These are phyloP conservation scores for Colletotrichum navitas DNA, from an alignment of 2,329 filamentous ascomycete species.

Conservation along the genomic window DNA sequence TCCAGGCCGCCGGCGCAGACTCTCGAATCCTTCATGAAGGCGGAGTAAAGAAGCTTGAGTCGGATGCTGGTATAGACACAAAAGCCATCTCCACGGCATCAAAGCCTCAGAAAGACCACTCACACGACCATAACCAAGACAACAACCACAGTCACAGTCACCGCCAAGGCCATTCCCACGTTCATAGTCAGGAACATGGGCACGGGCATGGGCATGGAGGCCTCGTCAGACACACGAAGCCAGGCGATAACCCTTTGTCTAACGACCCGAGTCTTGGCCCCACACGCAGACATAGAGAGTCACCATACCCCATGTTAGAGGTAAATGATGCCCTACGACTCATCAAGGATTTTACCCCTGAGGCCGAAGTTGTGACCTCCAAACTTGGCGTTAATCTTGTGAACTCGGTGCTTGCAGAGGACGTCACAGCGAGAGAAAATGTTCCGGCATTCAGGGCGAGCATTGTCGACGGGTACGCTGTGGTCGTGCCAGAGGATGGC, in stretches of 20 bases:
- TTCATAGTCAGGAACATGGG: constrained; percentile 52
- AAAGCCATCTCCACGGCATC: constrained; percentile 17
- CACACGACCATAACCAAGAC: constrained; percentile 60
- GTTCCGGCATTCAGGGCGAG: constrained; percentile 96
- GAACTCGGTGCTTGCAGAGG: constrained; percentile 84
- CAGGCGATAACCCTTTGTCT: constrained; percentile 67
- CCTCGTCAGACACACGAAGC: constrained; percentile 80
- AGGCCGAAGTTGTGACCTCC: constrained; percentile 66
- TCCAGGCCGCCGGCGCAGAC: constrained; percentile 85
- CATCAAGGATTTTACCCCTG: constrained; percentile 80
- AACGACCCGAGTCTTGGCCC: constrained; percentile 72
- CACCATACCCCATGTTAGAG: constrained; percentile 91
- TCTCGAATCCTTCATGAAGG: constrained; percentile 84
- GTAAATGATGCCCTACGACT: constrained; percentile 83
- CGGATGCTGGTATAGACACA: constrained; percentile 76
- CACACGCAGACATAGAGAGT: constrained; percentile 82
- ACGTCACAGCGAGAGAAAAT: constrained; percentile 82
- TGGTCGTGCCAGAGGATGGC: constrained; percentile 74
- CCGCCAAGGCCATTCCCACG: constrained; percentile 67
- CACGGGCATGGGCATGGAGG: constrained; percentile 73
- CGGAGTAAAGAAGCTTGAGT: constrained; percentile 85
- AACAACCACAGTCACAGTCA: constrained; percentile 48
- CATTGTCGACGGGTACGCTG: constrained; percentile 96
- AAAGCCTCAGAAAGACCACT: constrained; percentile 64
- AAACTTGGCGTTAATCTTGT: constrained; percentile 76